A percentile compares a stretch with the other conserved stretches of the same genome.
Conservation (phyloP, 140 eudicot species). For the Cichorium intybus region DNA sequence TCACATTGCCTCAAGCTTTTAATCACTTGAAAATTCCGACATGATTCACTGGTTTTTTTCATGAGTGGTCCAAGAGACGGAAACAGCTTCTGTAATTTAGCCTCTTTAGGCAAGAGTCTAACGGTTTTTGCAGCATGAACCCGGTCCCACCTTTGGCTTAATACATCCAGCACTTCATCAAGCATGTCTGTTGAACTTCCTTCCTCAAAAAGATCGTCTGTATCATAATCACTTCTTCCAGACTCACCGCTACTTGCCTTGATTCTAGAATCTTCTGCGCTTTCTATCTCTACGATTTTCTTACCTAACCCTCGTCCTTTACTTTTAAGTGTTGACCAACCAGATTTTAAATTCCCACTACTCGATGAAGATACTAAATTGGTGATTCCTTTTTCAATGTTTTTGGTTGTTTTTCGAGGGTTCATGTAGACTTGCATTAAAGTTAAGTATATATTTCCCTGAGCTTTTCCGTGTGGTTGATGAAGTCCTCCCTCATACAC, state of each 20-base stretch:
- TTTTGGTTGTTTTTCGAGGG: constrained; percentile 71
- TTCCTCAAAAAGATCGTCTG: constrained; percentile 64
- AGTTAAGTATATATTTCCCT: constrained; percentile 68
- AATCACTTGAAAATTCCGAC: constrained; percentile 73
- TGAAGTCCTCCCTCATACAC: constrained; percentile 71
- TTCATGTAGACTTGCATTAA: constrained; percentile 80
- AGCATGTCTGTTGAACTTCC: constrained; percentile 61
- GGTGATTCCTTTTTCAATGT: constrained; percentile 60
- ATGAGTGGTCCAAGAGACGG: constrained; percentile 95
- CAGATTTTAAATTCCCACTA: constrained; percentile 40
- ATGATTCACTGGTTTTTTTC: constrained; percentile 80
- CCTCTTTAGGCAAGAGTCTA: constrained; percentile 82
- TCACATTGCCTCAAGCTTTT: constrained; percentile 87
- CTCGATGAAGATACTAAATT: constrained; percentile 57
- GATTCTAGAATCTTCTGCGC: constrained; percentile 65
- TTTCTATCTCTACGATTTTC: constrained; percentile 82
- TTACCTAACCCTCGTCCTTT: constrained; percentile 56
- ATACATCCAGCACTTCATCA: constrained; percentile 85
- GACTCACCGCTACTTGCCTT: constrained; percentile 70
- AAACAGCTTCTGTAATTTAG: constrained; percentile 84
- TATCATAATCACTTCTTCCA: constrained; percentile 82
- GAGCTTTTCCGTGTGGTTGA: constrained; percentile 53
- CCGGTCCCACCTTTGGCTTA: constrained; percentile 89
- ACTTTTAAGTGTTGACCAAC: constrained; percentile 46
- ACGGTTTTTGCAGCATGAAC: constrained; percentile 87